phyloP scores from a whole-genome alignment of 2,329 filamentous ascomycete species.

The Botrytis elliptica region DNA sequence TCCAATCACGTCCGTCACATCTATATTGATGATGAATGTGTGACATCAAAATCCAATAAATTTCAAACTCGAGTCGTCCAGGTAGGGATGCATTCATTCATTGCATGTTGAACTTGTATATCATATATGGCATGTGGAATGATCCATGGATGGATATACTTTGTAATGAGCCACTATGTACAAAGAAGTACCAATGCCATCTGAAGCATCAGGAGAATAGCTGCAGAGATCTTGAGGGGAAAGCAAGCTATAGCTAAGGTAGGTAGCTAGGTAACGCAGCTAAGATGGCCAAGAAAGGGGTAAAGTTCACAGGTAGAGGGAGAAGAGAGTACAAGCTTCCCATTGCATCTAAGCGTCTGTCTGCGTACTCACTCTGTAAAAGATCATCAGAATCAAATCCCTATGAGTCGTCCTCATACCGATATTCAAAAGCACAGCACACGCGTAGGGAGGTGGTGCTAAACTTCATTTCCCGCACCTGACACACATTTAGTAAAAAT shows the following conservation, averaged over 20 bases:
- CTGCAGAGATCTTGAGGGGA: neutral
- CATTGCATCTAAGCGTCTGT: neutral
- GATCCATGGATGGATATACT: too few species aligned
- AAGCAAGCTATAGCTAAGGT: neutral
- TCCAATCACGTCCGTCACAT: neutral
- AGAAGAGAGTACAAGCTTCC: neutral
- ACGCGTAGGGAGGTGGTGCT: neutral
- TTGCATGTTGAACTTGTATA: neutral
- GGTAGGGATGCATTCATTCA: too few species aligned
- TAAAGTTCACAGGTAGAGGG: too few species aligned
- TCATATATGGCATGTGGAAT: neutral
- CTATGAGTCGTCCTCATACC: neutral
- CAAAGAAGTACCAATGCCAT: neutral
- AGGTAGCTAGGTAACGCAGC: neutral
- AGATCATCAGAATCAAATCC: neutral
- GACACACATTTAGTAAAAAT: neutral
- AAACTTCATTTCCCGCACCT: neutral
- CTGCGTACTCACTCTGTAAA: neutral
- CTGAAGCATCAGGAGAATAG: neutral
- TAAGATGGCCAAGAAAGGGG: neutral
- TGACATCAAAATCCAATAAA: slow-evolving; percentile 5
- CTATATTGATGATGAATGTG: slow-evolving; percentile 4
- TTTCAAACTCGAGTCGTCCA: neutral
- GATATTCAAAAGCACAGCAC: neutral
- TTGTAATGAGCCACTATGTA: too few species aligned